Evolutionary conservation across 78 protist genomes (phyloP).

Genomic region (Speleostelium caveatum): DNA sequence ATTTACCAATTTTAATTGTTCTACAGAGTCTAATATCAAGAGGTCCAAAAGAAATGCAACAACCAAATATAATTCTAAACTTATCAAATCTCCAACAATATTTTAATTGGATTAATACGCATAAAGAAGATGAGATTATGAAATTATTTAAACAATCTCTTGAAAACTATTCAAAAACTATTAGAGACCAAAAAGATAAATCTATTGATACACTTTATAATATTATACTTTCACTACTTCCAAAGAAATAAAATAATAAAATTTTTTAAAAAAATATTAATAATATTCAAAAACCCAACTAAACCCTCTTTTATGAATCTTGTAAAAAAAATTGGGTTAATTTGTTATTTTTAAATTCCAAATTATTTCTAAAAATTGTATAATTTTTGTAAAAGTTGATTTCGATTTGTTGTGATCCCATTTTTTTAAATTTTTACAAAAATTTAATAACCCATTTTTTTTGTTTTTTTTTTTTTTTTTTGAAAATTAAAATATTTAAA

Average conservation of each 20-base stretch:
- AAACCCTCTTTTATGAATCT: no score
- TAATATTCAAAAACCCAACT: no score
- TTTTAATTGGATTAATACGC: slow-evolving; percentile 7
- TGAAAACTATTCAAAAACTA: neutral
- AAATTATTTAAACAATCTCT: neutral
- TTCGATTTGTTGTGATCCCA: no score
- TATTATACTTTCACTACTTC: neutral
- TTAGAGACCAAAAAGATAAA: neutral
- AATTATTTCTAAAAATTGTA: no score
- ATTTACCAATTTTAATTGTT: neutral
- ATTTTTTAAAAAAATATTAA: no score
- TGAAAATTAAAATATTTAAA: no score
- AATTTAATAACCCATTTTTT: no score
- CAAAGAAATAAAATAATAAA: neutral
- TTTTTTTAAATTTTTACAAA: no score
- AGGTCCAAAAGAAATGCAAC: slow-evolving; percentile 37
- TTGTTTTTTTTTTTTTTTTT: no score
- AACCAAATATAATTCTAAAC: neutral
- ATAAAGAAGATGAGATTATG: neutral
- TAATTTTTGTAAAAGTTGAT: no score
- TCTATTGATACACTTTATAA: neutral
- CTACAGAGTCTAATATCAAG: neutral
- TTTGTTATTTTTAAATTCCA: no score
- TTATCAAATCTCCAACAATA: neutral
- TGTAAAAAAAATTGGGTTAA: no score